Evolutionary conservation across 192 early-diverging fungal species (phyloP), one percentile per base, ranked within the genome.

Genomic region (Pilaira anomala): DNA sequence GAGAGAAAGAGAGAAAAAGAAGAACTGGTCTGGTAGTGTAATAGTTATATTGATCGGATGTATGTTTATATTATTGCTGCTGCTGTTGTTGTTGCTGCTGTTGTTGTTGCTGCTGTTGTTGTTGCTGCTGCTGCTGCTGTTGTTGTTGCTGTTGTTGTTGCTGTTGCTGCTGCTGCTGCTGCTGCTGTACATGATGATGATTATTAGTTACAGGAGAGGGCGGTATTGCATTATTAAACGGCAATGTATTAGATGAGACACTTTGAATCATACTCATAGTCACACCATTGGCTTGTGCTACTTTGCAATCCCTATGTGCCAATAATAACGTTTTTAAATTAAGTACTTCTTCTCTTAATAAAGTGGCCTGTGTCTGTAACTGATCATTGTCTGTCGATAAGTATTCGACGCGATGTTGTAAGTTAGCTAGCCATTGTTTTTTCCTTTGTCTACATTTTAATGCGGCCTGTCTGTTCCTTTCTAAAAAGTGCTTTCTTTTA

Each of bases 381-480:
- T 71, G 73, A 63, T 90, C 86, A 66, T 89, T 90, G 33, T 91
- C 88, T 13, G 67, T 78, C 1, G 85, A 71, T 21, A 91, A 71
- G 52, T 78, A 83, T 52, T 85, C 81, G 18, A 84, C 80, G 56
- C 82, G 82, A 24, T 67, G 74, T 65, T 96, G 90, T 56, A 96
- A 83, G 63, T 88, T 83, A 57, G 83, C 76, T 24, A 96, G 79
- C 92, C 92, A 94, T 69, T 91, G 82, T 76, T 96, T 96, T 74
- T 96, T 96, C 56, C 92, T 88, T 64, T 92, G 92, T 22, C 94
- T 83, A 66, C 94, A 96, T 78, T 96, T 94, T 14, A 91, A 76
- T 0, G 94, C 94, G 40, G 94, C 94, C 78, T 90, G 84, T 64
- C 94, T 84, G 73, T 96, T 96, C 41, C 93, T 80, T 68, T 96